Conservation (phyloP, 208 protist genomes). For the Balamuthia mandrillaris region DNA sequence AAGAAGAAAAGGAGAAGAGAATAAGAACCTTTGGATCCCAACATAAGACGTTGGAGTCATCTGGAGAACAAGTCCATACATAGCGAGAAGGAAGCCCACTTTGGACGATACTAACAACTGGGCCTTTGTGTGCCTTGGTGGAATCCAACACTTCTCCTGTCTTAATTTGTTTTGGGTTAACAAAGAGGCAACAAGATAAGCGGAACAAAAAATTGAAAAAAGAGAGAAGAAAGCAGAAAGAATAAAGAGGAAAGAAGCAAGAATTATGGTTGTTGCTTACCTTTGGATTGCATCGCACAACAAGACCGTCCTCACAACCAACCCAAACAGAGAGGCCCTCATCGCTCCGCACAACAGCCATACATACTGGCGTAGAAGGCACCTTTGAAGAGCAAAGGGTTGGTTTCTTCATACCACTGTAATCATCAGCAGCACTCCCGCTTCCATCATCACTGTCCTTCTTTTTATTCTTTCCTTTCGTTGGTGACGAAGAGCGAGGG, state of each 20-base stretch:
- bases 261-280: too few relatives aligned
- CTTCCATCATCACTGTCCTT: background rate
- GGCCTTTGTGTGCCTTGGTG: background rate
- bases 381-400: too few relatives aligned
- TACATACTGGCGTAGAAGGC: too few relatives aligned
- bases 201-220: too few relatives aligned
- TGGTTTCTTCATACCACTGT: too few relatives aligned
- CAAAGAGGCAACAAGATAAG: too few relatives aligned
- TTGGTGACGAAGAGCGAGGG: background rate
- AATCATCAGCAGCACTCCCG: too few relatives aligned
- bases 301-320: slow-evolving; percentile 1
- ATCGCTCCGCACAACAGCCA: background rate
- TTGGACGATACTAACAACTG: background rate
- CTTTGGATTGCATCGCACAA: slow-evolving; percentile 15
- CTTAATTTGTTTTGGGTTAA: background rate
- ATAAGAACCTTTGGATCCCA: too few relatives aligned
- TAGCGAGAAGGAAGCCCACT: background rate
- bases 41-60: background rate
- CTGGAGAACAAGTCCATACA: background rate
- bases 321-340: slow-evolving; percentile 4
- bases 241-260: background rate
- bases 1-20: too few relatives aligned
- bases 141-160: background rate
- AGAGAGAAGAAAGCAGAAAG: background rate
- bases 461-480: background rate